Conservation (phyloP, 148 eudicot species). For the Suaeda aralocaspica region DNA sequence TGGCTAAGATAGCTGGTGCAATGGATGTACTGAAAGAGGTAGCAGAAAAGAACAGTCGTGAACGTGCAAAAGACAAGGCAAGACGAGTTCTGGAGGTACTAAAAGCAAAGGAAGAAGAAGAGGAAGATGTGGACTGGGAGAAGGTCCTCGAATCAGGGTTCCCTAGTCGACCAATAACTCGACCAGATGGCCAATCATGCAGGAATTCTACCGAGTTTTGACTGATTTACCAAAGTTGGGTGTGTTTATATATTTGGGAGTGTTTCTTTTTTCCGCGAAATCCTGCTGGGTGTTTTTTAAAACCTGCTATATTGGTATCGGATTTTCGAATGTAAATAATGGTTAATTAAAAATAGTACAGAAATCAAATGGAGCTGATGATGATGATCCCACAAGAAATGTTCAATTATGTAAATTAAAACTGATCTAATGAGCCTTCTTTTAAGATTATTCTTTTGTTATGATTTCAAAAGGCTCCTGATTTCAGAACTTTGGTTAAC, state of each 20-base stretch:
- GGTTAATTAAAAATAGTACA: background rate
- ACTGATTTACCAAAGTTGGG: slow-evolving; percentile 12
- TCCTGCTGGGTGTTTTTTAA: slow-evolving; percentile 14
- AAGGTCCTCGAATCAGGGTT: slow-evolving; percentile 56
- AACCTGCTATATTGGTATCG: background rate
- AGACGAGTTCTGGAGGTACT: slow-evolving; percentile 54
- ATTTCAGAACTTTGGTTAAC: background rate
- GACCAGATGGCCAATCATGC: slow-evolving; percentile 23
- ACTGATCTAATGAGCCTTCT: background rate
- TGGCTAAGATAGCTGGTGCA: slow-evolving; percentile 65
- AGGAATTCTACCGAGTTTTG: slow-evolving; percentile 39
- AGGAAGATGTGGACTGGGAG: slow-evolving; percentile 80
- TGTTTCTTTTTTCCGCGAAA: background rate
- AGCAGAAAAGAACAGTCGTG: slow-evolving; percentile 32
- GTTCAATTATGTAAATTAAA: slow-evolving; percentile 10
- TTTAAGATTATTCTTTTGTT: background rate
- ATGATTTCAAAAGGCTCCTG: background rate
- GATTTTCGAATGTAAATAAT: slow-evolving; percentile 22
- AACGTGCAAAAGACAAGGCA: slow-evolving; percentile 52
- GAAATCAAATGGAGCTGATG: background rate
- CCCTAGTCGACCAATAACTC: slow-evolving; percentile 32
- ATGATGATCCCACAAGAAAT: background rate
- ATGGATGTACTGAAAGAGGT: slow-evolving; percentile 55
- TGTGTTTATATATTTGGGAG: slow-evolving; percentile 11
- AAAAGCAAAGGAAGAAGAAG: slow-evolving; percentile 66